These are phyloP conservation scores for Annulohypoxylon bovei DNA, from an alignment of 495 filamentous ascomycete species.

Conservation along the genomic window DNA sequence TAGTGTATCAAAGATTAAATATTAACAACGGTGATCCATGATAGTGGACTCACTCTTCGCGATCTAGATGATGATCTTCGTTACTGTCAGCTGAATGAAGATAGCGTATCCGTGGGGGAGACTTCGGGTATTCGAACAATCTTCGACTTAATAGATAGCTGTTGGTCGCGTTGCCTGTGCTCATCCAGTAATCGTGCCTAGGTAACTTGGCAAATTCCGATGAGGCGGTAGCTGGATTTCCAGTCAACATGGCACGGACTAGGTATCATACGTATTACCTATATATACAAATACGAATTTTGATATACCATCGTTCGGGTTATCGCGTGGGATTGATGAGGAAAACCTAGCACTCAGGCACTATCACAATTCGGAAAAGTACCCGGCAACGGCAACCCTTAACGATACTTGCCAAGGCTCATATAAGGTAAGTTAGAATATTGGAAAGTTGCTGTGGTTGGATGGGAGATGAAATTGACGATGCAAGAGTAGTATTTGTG, in stretches of 20 bases:
- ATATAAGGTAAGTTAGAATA: constrained; percentile 16
- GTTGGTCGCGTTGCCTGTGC: neutral
- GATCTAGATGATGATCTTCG: constrained; percentile 41
- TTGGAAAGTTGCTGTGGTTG: constrained; percentile 27
- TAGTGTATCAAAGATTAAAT: constrained; percentile 7
- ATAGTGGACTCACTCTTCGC: constrained; percentile 15
- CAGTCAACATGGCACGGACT: neutral
- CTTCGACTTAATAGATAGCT: neutral
- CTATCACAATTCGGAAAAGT: constrained; percentile 10
- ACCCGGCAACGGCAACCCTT: constrained; percentile 1
- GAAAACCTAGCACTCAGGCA: neutral
- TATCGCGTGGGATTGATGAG: neutral
- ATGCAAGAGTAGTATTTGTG: constrained; percentile 27
- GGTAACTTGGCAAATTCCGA: neutral
- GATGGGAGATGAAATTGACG: constrained; percentile 28
- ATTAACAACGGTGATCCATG: constrained; percentile 15
- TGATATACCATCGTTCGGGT: neutral
- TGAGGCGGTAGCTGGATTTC: neutral
- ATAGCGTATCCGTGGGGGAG: constrained; percentile 22
- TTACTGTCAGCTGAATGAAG: constrained; percentile 20
- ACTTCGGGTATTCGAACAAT: neutral
- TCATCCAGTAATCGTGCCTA: neutral
- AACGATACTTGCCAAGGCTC: constrained; percentile 11
- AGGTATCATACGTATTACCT: neutral
- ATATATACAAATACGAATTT: constrained; percentile 11